A percentile compares a stretch with the other conserved stretches of the same genome.
Evolutionary conservation across 169 alveolate genomes (phyloP).

Genomic region (Plasmodium relictum): DNA sequence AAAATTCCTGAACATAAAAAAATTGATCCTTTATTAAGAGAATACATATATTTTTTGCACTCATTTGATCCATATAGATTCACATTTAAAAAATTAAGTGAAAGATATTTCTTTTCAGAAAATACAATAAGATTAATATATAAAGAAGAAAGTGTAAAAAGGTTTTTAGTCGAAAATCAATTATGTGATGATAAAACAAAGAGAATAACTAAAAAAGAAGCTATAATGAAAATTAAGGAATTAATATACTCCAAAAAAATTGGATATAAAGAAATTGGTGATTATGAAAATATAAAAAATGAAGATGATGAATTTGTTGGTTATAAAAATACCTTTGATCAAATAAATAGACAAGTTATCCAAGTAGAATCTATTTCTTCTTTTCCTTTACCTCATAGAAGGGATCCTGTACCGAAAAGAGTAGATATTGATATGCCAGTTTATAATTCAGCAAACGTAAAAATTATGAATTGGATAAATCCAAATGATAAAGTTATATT

Average conservation of each 20-base stretch:
- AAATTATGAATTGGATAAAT: constrained; percentile 92
- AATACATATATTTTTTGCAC: constrained; percentile 87
- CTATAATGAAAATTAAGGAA: constrained; percentile 47
- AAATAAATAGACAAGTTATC: constrained; percentile 84
- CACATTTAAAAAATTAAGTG: constrained; percentile 84
- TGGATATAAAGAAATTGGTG: constrained; percentile 81
- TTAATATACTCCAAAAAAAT: constrained; percentile 77
- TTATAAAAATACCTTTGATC: constrained; percentile 82
- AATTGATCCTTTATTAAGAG: constrained; percentile 89
- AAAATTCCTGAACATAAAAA: constrained; percentile 84
- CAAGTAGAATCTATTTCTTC: constrained; percentile 85
- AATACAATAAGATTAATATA: constrained; percentile 22
- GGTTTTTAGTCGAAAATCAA: constrained; percentile 53
- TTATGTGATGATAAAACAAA: constrained; percentile 72
- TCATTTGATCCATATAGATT: constrained; percentile 90
- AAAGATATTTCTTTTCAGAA: constrained; percentile 82
- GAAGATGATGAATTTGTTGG: constrained; percentile 79
- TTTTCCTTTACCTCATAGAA: constrained; percentile 82
- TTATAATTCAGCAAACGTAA: constrained; percentile 81
- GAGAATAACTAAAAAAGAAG: constrained; percentile 77
- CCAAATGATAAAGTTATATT: constrained; percentile 90
- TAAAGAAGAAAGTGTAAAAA: constrained; percentile 72
- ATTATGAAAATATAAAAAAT: constrained; percentile 80
- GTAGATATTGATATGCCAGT: constrained; percentile 92
- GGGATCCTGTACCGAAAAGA: constrained; percentile 91